Evolutionary conservation across 345 rosid genomes (phyloP).

Genomic region (Populus nigra): DNA sequence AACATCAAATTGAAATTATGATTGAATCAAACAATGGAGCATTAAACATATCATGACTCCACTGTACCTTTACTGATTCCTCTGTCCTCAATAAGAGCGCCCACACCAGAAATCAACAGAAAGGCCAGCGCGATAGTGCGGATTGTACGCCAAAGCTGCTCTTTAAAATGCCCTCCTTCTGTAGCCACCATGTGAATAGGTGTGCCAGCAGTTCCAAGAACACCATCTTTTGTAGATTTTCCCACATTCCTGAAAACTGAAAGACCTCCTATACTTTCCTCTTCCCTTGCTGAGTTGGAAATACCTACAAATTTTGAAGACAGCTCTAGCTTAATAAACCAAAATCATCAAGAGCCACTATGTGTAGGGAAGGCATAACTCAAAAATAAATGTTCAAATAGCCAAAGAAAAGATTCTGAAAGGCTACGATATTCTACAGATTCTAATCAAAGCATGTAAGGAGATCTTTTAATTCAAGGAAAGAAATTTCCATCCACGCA

Average conservation of each 20-base stretch:
- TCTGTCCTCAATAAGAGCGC: conserved; percentile 89
- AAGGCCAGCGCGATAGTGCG: conserved; percentile 71
- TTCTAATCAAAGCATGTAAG: too few relatives aligned
- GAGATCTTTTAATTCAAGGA: background rate
- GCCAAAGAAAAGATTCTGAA: background rate
- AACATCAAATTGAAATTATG: conserved; percentile 2
- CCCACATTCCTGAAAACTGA: conserved; percentile 69
- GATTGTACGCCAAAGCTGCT: conserved; percentile 90
- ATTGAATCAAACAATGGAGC: conserved; percentile 8
- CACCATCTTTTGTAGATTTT: conserved; percentile 61
- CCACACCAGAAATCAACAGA: conserved; percentile 80
- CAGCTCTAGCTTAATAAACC: background rate
- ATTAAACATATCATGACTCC: background rate
- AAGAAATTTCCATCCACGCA: background rate
- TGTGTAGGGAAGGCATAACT: background rate
- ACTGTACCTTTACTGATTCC: conserved; percentile 83
- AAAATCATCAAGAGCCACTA: background rate
- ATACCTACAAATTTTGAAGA: conserved; percentile 44
- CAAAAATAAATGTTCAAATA: background rate
- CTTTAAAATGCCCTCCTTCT: conserved; percentile 83
- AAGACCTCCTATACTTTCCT: conserved; percentile 56
- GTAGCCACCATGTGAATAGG: conserved; percentile 83
- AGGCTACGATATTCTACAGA: background rate
- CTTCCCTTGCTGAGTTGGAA: conserved; percentile 46
- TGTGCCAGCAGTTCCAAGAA: conserved; percentile 75